Evolutionary conservation across 495 filamentous ascomycete species (phyloP), one percentile per base, ranked within the genome.

Genomic region (Letharia lupina): DNA sequence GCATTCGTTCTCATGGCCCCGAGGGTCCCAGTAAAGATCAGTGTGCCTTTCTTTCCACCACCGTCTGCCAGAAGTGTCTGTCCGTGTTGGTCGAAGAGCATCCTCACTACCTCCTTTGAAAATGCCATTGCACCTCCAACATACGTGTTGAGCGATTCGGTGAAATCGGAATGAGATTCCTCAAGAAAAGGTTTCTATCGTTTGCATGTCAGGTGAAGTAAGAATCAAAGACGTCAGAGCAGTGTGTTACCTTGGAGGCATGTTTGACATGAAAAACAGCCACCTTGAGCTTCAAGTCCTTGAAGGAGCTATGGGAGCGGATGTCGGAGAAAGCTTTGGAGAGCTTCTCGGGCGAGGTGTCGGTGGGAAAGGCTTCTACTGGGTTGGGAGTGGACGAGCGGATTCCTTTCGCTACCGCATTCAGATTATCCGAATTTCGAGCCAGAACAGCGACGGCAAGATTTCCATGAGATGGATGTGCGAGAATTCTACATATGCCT

Each of bases 221-320:
- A 13, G n/a, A 33, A 4, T 8, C 0, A 5, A 31, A 31, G 33
- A 28, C 1, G n/a, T 54, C 23, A 54, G n/a, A 15, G 23, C 11
- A 23, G 9, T 54, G 9, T 54, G 4, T 54, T 15, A 54, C 48
- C 48, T 54, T 54, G n/a, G 48, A 54, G 3, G 72, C 70, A 67
- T 81, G 76, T 65, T 83, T 83, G 65, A 82, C 71, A 65, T 73
- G 76, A 74, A 73, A 81, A 48, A 83, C 73, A 6, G 77, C 77
- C 33, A 79, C 60, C 35, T 71, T 48, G 13, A 83, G 75, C 52
- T 80, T 80, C 33, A 81, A 70, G 54, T 71, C 74, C 56, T 71
- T 62, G 70, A 82, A 79, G 0, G 75, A 77, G 13, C 60, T 15
- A 68, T 81, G 77, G 10, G 58, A 52, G 44, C 75, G 73, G 69